phyloP scores from a whole-genome alignment of 1,284 basidiomycete genomes.

The Anthracocystis setariae region DNA sequence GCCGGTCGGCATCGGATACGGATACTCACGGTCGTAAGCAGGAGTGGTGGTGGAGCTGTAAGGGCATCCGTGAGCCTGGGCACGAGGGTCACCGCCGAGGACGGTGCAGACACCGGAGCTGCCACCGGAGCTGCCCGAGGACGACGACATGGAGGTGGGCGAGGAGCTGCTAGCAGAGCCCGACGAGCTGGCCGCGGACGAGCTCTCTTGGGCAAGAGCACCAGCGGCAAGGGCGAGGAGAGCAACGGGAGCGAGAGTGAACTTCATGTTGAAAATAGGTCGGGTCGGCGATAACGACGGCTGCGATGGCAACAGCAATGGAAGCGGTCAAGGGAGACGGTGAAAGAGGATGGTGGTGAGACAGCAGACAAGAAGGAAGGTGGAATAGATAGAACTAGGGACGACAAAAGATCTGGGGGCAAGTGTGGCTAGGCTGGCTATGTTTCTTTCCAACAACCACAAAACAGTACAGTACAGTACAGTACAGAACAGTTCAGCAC shows the following conservation, averaged over 20 bases:
- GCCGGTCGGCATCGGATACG: no score
- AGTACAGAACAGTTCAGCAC: not conserved
- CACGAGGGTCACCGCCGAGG: conserved; percentile 44
- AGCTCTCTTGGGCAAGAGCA: conserved; percentile 48
- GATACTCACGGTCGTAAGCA: conserved; percentile 55
- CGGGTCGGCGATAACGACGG: conserved; percentile 3
- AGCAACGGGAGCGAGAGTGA: conserved; percentile 51
- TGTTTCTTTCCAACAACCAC: no score
- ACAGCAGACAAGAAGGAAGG: conserved; percentile 1
- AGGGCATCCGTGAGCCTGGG: conserved; percentile 39
- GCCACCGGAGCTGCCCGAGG: conserved; percentile 11
- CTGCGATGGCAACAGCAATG: conserved; percentile 2
- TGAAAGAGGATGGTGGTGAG: conserved; percentile 10
- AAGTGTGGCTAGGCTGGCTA: not conserved
- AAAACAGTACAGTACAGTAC: not conserved
- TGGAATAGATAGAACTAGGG: not conserved
- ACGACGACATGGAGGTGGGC: conserved; percentile 36
- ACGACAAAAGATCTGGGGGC: not conserved
- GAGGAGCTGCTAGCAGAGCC: conserved; percentile 19
- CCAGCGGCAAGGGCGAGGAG: conserved; percentile 52
- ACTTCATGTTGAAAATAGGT: conserved; percentile 50
- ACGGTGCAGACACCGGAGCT: conserved; percentile 41
- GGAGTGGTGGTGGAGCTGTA: conserved; percentile 55
- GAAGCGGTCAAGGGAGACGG: not conserved
- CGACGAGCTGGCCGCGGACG: conserved; percentile 13